These are phyloP conservation scores for Beauveria brongniartii DNA, from an alignment of 2,329 filamentous ascomycete species.

Conservation along the genomic window DNA sequence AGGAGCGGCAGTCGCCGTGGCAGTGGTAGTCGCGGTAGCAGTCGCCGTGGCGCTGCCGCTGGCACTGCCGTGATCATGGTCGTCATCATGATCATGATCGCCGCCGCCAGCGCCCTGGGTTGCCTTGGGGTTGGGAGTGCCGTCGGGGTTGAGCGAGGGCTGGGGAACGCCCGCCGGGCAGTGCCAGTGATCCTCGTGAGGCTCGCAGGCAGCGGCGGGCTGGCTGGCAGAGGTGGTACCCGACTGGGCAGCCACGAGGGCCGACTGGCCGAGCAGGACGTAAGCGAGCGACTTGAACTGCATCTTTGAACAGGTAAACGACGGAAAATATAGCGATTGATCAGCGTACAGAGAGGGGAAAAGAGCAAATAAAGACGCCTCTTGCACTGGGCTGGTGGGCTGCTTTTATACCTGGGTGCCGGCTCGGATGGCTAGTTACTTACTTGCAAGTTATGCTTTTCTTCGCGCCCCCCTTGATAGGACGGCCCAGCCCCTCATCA, in stretches of 20 bases:
- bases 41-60: too few species aligned
- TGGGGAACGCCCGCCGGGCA: not conserved
- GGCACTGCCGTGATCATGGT: too few species aligned
- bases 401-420: not conserved
- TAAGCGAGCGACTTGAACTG: conserved; percentile 8
- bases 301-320: not conserved
- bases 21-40: too few species aligned
- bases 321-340: not conserved
- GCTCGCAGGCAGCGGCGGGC: conserved; percentile 6
- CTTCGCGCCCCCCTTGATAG: not conserved
- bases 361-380: not conserved
- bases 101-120: not conserved
- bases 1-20: too few species aligned
- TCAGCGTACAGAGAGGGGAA: not conserved
- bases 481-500: not conserved
- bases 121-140: conserved; percentile 5
- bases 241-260: not conserved
- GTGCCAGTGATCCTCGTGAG: conserved; percentile 10
- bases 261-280: conserved; percentile 6
- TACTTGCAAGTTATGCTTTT: not conserved
- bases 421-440: not conserved
- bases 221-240: not conserved
- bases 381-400: not conserved
- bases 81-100: not conserved
- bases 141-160: conserved; percentile 3